Percentiles rank a stretch among this genome's conserved stretches.
phyloP scores from a whole-genome alignment of 768 basidiomycete species.

The Rubroboletus pulcherrimus region DNA sequence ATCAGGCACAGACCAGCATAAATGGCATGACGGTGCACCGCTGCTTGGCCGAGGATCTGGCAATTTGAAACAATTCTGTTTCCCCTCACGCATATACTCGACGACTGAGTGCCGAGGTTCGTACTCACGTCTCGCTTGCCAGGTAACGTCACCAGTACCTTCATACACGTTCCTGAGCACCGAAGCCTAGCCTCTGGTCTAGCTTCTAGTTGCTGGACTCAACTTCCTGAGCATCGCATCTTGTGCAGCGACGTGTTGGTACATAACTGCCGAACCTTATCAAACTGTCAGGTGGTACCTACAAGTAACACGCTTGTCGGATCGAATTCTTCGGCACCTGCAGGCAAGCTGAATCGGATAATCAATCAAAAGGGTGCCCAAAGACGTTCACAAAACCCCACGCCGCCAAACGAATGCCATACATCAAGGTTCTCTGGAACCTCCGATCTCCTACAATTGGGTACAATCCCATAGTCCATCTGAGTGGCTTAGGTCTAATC shows the following conservation, averaged over 20 bases:
- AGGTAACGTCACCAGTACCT: constrained; percentile 11
- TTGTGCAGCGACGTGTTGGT: background rate
- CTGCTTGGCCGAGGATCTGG: background rate
- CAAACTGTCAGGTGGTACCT: background rate
- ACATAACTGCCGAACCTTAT: background rate
- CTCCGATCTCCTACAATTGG: background rate
- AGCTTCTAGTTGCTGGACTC: background rate
- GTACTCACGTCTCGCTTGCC: constrained; percentile 16
- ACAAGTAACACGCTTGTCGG: background rate
- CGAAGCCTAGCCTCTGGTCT: background rate
- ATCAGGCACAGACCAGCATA: background rate
- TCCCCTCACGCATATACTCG: background rate
- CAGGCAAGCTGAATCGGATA: background rate
- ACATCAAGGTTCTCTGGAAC: background rate
- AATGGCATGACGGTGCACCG: background rate
- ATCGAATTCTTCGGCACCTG: background rate
- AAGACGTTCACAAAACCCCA: background rate
- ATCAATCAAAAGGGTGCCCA: background rate
- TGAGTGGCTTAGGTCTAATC: background rate
- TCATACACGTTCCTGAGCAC: background rate
- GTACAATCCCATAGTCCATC: background rate
- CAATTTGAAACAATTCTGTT: constrained; percentile 12
- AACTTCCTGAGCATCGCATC: background rate
- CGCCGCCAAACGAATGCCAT: background rate
- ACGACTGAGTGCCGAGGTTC: background rate